Evolutionary conservation across 2,329 filamentous ascomycete species (phyloP).

Genomic region (Trichothecium roseum): DNA sequence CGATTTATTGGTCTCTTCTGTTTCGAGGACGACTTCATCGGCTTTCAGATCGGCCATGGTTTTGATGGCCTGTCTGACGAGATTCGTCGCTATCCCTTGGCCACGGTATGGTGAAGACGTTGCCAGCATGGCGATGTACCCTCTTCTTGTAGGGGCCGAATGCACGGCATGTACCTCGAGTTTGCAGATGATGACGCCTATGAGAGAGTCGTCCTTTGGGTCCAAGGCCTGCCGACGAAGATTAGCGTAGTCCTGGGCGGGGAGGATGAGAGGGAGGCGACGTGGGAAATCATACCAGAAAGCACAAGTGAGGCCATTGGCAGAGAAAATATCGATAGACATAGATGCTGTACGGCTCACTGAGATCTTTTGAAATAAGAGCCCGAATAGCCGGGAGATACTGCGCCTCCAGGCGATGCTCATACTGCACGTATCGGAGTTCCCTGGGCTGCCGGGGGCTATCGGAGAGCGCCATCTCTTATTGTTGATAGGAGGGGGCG

Average conservation of each 20-base stretch:
- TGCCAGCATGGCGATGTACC: conserved; percentile 99
- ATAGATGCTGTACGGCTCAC: conserved; percentile 98
- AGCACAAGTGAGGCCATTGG: conserved; percentile 97
- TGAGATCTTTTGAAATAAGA: conserved; percentile 90
- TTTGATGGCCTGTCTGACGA: conserved; percentile 86
- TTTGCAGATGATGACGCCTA: conserved; percentile 92
- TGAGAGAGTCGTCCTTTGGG: conserved; percentile 50
- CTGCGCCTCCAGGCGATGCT: conserved; percentile 47
- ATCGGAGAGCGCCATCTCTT: conserved; percentile 22
- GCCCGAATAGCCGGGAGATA: conserved; percentile 81
- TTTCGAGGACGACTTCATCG: conserved; percentile 93
- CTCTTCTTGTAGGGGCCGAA: conserved; percentile 61
- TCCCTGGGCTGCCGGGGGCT: conserved; percentile 29
- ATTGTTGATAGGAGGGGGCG: background rate
- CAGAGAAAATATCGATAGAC: conserved; percentile 97
- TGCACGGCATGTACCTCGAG: conserved; percentile 82
- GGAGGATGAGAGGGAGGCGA: conserved; percentile 6
- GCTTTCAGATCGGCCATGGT: conserved; percentile 77
- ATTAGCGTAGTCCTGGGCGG: conserved; percentile 5
- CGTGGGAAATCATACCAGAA: conserved; percentile 53
- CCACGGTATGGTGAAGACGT: conserved; percentile 72
- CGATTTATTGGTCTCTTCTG: conserved; percentile 82
- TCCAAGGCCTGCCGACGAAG: conserved; percentile 40
- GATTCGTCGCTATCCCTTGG: conserved; percentile 73
- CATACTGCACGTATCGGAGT: conserved; percentile 51